Evolutionary conservation across 257 asterid genomes (phyloP), one percentile per base, ranked within the genome.

Genomic region (Plantago elongata): DNA sequence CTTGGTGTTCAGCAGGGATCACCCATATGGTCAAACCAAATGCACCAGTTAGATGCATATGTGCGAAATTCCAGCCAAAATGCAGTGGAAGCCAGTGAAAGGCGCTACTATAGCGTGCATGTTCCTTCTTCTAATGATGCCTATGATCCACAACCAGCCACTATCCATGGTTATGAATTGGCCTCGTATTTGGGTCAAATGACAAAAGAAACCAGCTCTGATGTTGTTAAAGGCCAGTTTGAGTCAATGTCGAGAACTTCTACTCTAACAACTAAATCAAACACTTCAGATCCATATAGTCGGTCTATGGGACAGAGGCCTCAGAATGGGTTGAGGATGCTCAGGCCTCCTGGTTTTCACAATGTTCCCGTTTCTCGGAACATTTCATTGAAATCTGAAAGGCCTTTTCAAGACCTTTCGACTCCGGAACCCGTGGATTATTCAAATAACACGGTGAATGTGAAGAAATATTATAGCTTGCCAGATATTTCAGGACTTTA

Each of bases 331-430:
- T 51, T 71, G 68, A 83, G 94, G 62, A 44, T 61, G 51, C 57
- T 59, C 51, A 82, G 51, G 64, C 99, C 99, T 22, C 99, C 99
- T 37, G 99, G 99, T 63, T 93, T 93, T 73, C 85, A 83, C 75
- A 85, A 87, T 34, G 76, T 78, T 52, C 83, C 96, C 37, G 81
- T 79, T 62, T 67, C 93, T 65, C 83, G 96, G 57, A 93, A 85
- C 79, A 82, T 45, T 66, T 87, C 94, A 17, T 61, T 89, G 74
- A 91, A 78, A 72, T 59, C 85, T 15, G 89, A 80, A 54, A 79
- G 84, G 68, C 65, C 85, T 45, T 27, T 64, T 46, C 73, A 56
- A 15, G 96, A 84, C 12, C 67, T 75, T 57, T 13, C 68, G 57
- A 69, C 94, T 57, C 81, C 86, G 5, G 89, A 78, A 57, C 72